Evolutionary conservation across 805 yeast genomes (phyloP), one percentile per base, ranked within the genome.

Genomic region (Kuraishia ogatae): DNA sequence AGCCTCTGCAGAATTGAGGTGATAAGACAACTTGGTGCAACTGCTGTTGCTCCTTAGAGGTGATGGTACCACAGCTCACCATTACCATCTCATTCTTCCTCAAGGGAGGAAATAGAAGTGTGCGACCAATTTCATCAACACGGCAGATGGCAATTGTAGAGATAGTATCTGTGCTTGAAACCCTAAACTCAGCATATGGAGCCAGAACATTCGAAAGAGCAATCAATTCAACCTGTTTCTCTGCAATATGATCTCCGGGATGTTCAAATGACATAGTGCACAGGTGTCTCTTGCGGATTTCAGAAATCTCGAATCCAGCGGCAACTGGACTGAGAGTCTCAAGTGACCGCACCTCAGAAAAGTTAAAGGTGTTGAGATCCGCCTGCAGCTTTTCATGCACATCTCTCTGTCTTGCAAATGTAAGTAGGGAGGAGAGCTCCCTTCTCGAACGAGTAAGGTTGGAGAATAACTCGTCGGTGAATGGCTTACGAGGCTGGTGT

Each of bases 81-180:
- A 66, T 59, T 13, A 39, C 55, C 11, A 73, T 60, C 52, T 69
- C 73, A 13, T 60, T 57, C n/a, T 55, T 54, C 39, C 63, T 60
- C 24, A 73, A 58, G 22, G 71, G 70, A 7, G 75, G 71, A 53
- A 73, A 73, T 29, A 73, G 39, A 47, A 73, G 55, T 6, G 68
- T 59, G 23, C 67, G 61, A 4, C 66, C 66, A 39, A 60, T 56
- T 7, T 64, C 63, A 39, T 70, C 69, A 13, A 65, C 53, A n/a
- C 65, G 60, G 15, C 71, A 62, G 4, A 73, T 51, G 7, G 71
- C 73, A 19, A 67, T 39, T 10, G 60, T 55, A 19, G 51, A 29
- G 20, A 55, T 20, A 3, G 39, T 22, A 15, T 35, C n/a, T 5
- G 43, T 35, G 17, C 13, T 47, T 51, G 50, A 39, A 13, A 11